Percentiles rank a stretch among this genome's conserved stretches.
These are phyloP conservation scores for Fusarium keratoplasticum DNA, from an alignment of 2,329 filamentous ascomycete genomes.

Conservation along the genomic window DNA sequence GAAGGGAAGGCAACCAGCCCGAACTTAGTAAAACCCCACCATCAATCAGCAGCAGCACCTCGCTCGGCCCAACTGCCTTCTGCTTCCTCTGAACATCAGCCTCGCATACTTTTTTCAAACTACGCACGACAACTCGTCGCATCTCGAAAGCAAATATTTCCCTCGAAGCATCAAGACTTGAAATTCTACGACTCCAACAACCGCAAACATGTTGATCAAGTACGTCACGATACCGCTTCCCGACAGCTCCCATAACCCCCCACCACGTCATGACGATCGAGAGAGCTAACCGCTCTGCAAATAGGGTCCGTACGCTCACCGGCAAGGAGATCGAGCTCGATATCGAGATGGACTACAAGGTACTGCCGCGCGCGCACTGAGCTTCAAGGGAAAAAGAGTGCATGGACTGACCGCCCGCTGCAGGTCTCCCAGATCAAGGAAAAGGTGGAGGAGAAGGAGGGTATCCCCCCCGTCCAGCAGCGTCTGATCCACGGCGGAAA, in stretches of 20 bases:
- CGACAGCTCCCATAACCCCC: background rate
- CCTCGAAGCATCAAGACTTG: background rate
- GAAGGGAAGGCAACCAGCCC: slow-evolving; percentile 4
- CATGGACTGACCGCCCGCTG: slow-evolving; percentile 20
- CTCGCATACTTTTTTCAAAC: slow-evolving; percentile 32
- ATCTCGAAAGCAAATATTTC: background rate
- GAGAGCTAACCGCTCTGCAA: slow-evolving; percentile 35
- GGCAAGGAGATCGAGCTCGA: slow-evolving; percentile 99
- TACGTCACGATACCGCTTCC: slow-evolving; percentile 43
- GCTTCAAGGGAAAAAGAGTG: background rate
- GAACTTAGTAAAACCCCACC: slow-evolving; percentile 33
- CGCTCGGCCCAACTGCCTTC: slow-evolving; percentile 17
- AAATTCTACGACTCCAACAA: slow-evolving; percentile 2
- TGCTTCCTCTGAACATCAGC: slow-evolving; percentile 30
- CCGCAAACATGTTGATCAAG: slow-evolving; percentile 63
- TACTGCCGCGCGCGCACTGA: slow-evolving; percentile 51
- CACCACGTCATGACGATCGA: slow-evolving; percentile 13
- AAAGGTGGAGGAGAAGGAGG: slow-evolving; percentile 98
- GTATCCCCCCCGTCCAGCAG: slow-evolving; percentile 96
- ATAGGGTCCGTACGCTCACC: slow-evolving; percentile 94
- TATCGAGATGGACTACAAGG: slow-evolving; percentile 94
- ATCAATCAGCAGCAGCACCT: slow-evolving; percentile 23
- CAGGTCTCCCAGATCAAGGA: slow-evolving; percentile 98
- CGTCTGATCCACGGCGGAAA: slow-evolving; percentile 96
- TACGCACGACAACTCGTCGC: background rate